Evolutionary conservation across 257 asterid species (phyloP), one percentile per base, ranked within the genome.

Genomic region (Nicotiana benthamiana): DNA sequence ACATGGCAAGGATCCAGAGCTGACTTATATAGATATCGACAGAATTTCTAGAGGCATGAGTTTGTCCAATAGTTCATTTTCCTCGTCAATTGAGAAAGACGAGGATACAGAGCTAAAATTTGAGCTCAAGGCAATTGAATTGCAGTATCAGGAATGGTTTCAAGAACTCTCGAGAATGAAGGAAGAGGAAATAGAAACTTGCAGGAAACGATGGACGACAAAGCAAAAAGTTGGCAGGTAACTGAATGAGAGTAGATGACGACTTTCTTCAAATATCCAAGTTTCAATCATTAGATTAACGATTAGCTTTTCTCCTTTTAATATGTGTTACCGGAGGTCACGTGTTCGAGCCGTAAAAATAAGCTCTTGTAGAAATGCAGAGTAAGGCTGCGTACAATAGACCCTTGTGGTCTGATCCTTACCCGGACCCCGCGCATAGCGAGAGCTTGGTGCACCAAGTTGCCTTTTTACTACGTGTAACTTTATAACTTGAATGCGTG

Each of bases 151-250:
- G 62, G 83, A 80, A 4, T 84, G 87, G 87, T 57, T 84, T 30
- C 82, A 72, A 18, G 81, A 87, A 64, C 82, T 87, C 17, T 56
- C 84, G 2, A 82, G 59, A 27, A 82, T 74, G 89, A 87, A 79
- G 54, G 85, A 86, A 66, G 90, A 82, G 57, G 90, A 87, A 15
- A 34, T 84, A 3, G 86, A 87, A 80, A 82, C 82, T 26, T 75
- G 85, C 56, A 84, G 68, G 86, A 92, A 86, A 66, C 75, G 83
- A 79, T 92, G 93, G 93, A 80, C 62, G 83, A 5, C 79, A 0
- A 46, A 46, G 16, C n/a, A 72, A 46, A 83, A 84, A 87, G 60
- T 76, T 51, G 43, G 65, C 56, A n/a, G 57, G 77, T 65, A 84
- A 80, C 46, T 84, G 84, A 86, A 1, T 24, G 32, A 64, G 2